Evolutionary conservation across 176 grass and related monocot genomes (phyloP), one percentile per base, ranked within the genome.

Genomic region (Dactylis glomerata): DNA sequence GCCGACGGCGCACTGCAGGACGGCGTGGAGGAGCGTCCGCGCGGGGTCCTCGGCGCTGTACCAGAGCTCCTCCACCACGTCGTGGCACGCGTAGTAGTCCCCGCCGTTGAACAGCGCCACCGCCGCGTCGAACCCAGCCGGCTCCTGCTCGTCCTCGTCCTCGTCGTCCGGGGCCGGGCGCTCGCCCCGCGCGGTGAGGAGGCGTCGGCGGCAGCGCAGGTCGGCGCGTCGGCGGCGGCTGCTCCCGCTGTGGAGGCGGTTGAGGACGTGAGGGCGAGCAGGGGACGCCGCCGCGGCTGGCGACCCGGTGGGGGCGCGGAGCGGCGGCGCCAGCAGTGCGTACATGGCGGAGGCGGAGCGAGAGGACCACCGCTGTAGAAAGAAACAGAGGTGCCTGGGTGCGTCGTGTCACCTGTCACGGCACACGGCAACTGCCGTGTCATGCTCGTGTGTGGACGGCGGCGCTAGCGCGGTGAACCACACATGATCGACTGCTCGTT

Each of bases 11-110:
- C 95, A 97, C 82, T 94, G 92, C 20, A 94, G 92, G 41, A 97
- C 0, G 13, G 86, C 92, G 34, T 97, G 95, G 75, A 97, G 90
- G 7, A 97, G 90, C 79, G 92, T 97, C 41, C 90, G 86, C 3
- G 57, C 75, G 33, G 95, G 95, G 59, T 94, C 92, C 54, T 94
- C 90, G 20, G 92, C 92, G 74, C 15, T 44, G 86, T 97, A 84
- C 95, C 95, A 97, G 54, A 97, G 87, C 84, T 97, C 95, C 84
- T 97, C 95, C 80, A 97, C 84, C 58, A 91, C 90, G 82, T 94
- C 95, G 75, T 97, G 95, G 86, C 95, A 97, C 54, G 74, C 77
- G 73, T 97, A 83, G 92, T 87, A 97, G 8, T 94, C 86, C 0
- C 95, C 92, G 33, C 84, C 22, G 81, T 97, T 94, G 84, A 97